Evolutionary conservation across 192 early-diverging fungal genomes (phyloP), one percentile per base, ranked within the genome.

Genomic region (Coemansia asiatica): DNA sequence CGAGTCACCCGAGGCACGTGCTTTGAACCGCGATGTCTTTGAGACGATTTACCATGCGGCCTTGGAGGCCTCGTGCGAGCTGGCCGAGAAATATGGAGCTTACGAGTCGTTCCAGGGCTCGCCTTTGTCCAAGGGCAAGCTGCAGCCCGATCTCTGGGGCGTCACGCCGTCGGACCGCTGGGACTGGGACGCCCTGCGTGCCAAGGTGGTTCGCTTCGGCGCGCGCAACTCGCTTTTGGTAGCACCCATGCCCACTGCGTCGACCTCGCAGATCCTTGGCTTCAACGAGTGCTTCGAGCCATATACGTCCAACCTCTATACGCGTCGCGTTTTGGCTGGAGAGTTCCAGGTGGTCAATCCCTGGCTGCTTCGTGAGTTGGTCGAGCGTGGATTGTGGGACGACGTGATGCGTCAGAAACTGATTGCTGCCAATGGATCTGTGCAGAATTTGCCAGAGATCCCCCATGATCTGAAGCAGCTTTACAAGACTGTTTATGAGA

Each of bases 261-360:
- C 92, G 9, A 98, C 96, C 7, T 93, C 91, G 18, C 96, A 98
- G 81, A 98, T 98, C 64, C 85, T 98, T 6, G 96, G 96, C 26
- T 93, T 92, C 86, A 98, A 98, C 79, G 96, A 98, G 85, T 95
- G 94, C 74, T 98, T 96, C 68, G 96, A 91, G 79, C 91, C 90
- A 12, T 94, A 91, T 63, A 94, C 90, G 53, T 89, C 86, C 80
- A 98, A 98, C 82, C 89, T 98, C 51, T 98, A 98, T 83, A 95
- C 94, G 15, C 90, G 96, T 46, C 92, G 96, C 61, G 96, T 97
- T 0, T 75, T 98, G 50, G 90, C 93, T 23, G 96, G 96, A 31
- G 96, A 98, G 82, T 98, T 98, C 88, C 96, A 98, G 78, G 88
- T 98, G 46, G 96, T 97, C 54, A 98, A 98, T 76, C 95, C 90